A percentile compares a stretch with the other conserved stretches of the same genome.
Evolutionary conservation across 257 asterid genomes (phyloP).

Genomic region (Solanum microdontum): DNA sequence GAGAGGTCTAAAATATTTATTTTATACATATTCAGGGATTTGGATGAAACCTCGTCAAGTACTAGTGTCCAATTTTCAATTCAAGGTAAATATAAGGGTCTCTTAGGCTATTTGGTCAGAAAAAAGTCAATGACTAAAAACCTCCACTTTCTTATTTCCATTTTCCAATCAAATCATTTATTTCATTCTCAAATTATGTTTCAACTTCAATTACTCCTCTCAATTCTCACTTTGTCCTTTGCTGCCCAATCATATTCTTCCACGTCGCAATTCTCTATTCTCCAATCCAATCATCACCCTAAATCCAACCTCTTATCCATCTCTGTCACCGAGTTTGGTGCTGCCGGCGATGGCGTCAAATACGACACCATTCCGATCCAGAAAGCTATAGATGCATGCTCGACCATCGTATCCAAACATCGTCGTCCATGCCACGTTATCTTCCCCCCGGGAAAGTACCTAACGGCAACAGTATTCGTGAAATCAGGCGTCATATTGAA

Average conservation of each 20-base stretch:
- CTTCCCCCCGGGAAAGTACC: conserved; percentile 74
- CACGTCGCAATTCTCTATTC: conserved; percentile 38
- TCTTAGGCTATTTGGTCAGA: no score
- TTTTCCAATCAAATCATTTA: neutral
- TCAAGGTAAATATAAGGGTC: no score
- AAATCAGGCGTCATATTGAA: conserved; percentile 61
- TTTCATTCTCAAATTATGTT: neutral
- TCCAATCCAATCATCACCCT: conserved; percentile 11
- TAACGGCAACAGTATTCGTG: conserved; percentile 57
- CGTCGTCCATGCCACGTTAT: conserved; percentile 46
- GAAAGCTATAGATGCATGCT: conserved; percentile 61
- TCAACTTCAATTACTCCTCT: conserved; percentile 10
- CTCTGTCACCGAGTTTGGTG: conserved; percentile 63
- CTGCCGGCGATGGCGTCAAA: conserved; percentile 48
- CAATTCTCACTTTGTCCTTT: conserved; percentile 5
- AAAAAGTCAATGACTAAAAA: neutral
- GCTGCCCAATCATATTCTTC: conserved; percentile 30
- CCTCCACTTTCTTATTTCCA: neutral
- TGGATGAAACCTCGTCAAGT: neutral
- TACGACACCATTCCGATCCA: conserved; percentile 79
- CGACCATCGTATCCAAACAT: conserved; percentile 11
- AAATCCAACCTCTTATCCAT: conserved; percentile 22
- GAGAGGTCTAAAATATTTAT: neutral
- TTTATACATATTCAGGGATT: neutral
- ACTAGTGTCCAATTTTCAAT: no score